Percentiles rank a stretch among this genome's conserved stretches.
Evolutionary conservation across 1,284 basidiomycete genomes (phyloP).

Genomic region (Cystobasidium pallidum): DNA sequence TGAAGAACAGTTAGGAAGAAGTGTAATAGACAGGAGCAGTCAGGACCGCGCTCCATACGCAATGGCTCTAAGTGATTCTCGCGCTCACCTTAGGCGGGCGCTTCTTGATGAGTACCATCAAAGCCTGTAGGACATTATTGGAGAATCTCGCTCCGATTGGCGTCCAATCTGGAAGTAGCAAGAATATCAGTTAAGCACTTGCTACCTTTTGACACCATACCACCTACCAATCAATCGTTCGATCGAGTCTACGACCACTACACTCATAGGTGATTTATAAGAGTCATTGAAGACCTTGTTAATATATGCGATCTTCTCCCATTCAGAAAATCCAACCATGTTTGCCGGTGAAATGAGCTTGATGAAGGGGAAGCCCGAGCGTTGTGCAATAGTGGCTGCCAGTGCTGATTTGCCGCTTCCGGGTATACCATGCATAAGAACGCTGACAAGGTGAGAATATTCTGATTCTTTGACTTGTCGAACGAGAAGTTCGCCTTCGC

Average conservation of each 20-base stretch:
- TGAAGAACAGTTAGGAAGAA: too few species aligned
- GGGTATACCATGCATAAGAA: slow-evolving; percentile 75
- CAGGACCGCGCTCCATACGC: background rate
- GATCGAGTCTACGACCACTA: slow-evolving; percentile 94
- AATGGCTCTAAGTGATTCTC: background rate
- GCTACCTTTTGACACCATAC: slow-evolving; percentile 51
- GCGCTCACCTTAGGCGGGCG: slow-evolving; percentile 82
- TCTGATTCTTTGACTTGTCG: slow-evolving; percentile 91
- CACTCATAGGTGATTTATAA: slow-evolving; percentile 95
- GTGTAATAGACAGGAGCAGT: too few species aligned
- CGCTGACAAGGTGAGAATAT: slow-evolving; percentile 87
- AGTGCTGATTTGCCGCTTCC: slow-evolving; percentile 95
- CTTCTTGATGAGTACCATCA: slow-evolving; percentile 85
- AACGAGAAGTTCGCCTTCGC: slow-evolving; percentile 88
- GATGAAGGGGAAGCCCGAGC: slow-evolving; percentile 95
- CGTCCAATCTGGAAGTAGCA: slow-evolving; percentile 76
- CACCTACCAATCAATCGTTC: slow-evolving; percentile 75
- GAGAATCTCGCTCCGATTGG: slow-evolving; percentile 96
- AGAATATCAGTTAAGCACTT: background rate
- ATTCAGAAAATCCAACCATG: slow-evolving; percentile 93
- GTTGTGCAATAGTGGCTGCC: slow-evolving; percentile 90
- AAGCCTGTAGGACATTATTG: slow-evolving; percentile 86
- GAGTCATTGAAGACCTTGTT: slow-evolving; percentile 94
- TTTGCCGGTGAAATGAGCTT: slow-evolving; percentile 94
- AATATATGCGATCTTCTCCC: slow-evolving; percentile 87